Evolutionary conservation across 176 grass and related monocot species (phyloP).

Genomic region (maize (Zea mays)): DNA sequence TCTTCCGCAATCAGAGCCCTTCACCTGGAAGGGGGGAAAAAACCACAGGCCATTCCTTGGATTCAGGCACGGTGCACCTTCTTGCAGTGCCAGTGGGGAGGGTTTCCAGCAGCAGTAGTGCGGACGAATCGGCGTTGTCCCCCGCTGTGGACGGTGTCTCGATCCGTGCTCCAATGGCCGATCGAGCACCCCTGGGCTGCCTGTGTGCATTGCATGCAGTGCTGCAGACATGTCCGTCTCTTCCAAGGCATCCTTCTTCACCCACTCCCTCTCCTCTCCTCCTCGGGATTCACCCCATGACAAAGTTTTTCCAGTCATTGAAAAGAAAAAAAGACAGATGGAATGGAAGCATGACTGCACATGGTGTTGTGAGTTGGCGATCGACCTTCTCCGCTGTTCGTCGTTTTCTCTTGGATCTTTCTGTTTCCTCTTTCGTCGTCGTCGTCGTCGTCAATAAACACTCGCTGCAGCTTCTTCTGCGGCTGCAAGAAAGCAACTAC

Average conservation of each 20-base stretch:
- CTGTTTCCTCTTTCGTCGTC: too few relatives aligned
- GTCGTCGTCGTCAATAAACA: too few relatives aligned
- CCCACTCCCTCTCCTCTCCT: neutral
- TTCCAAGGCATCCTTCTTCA: slow-evolving; percentile 23
- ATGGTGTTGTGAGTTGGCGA: too few relatives aligned
- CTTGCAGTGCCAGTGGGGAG: neutral
- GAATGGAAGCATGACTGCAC: too few relatives aligned
- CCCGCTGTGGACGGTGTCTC: neutral
- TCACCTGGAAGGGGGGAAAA: too few relatives aligned
- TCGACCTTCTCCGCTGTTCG: too few relatives aligned
- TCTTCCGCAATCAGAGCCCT: too few relatives aligned
- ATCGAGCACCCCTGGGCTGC: neutral
- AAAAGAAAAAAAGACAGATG: neutral
- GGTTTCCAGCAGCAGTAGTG: neutral
- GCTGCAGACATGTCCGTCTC: slow-evolving; percentile 35
- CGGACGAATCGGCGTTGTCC: slow-evolving; percentile 3
- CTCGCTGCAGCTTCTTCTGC: too few relatives aligned
- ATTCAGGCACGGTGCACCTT: neutral
- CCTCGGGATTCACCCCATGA: slow-evolving; percentile 25
- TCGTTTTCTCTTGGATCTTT: too few relatives aligned
- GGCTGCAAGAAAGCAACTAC: too few relatives aligned
- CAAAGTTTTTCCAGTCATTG: neutral
- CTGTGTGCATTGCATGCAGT: neutral
- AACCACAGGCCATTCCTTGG: neutral
- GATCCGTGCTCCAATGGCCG: slow-evolving; percentile 29